A percentile compares a stretch with the other conserved stretches of the same genome.
These are phyloP conservation scores for Polytrichum formosum DNA, from an alignment of 225 moss, liverwort and hornwort genomes.

Conservation along the genomic window DNA sequence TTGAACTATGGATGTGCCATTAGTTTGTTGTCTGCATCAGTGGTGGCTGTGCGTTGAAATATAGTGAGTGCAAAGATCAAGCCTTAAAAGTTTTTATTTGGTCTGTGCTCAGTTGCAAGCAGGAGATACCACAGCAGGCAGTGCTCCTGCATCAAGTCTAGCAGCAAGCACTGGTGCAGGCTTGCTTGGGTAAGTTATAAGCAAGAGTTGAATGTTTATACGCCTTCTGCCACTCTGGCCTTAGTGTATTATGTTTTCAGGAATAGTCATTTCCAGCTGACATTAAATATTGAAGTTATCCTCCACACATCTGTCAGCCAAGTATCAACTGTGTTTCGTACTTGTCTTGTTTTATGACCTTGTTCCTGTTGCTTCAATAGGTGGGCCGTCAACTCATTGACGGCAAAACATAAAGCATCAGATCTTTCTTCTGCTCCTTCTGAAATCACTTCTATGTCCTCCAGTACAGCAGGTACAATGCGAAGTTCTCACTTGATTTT, in stretches of 20 bases:
- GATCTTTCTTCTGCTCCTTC: conserved; percentile 41
- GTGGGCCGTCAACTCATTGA: conserved; percentile 83
- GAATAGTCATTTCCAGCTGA: too few relatives aligned
- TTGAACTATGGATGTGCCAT: neutral
- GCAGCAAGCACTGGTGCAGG: conserved; percentile 57
- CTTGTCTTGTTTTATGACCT: neutral
- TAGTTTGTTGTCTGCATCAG: neutral
- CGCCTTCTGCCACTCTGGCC: too few relatives aligned
- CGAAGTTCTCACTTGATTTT: neutral
- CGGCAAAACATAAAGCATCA: conserved; percentile 49
- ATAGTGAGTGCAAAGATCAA: neutral
- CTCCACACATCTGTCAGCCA: neutral
- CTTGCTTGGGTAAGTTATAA: conserved; percentile 58
- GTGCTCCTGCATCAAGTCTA: conserved; percentile 34
- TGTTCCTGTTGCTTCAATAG: conserved; percentile 31
- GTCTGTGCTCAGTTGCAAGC: conserved; percentile 43
- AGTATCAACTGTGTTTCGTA: neutral
- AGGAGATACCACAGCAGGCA: conserved; percentile 44
- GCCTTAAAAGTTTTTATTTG: neutral
- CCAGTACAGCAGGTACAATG: conserved; percentile 29
- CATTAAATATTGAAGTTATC: too few relatives aligned
- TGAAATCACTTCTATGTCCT: conserved; percentile 37
- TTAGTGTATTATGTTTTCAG: too few relatives aligned
- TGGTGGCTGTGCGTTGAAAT: neutral
- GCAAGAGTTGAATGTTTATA: too few relatives aligned